Percentiles rank a stretch among this genome's conserved stretches.
These are phyloP conservation scores for Fraxinus floribunda DNA, from an alignment of 305 asterid species.

Conservation along the genomic window DNA sequence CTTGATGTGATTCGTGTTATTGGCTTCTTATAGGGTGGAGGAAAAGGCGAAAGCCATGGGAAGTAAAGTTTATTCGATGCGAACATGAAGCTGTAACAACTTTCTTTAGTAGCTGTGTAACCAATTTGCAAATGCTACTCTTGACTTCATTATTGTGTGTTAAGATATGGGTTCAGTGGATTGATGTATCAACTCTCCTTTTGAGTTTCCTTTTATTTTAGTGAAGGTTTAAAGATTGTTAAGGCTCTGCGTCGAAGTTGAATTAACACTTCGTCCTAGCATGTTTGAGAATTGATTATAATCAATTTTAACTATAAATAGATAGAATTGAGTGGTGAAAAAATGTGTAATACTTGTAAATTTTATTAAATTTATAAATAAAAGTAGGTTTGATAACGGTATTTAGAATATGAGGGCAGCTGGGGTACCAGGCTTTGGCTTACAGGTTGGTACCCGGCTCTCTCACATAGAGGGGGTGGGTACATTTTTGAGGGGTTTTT, in stretches of 20 bases:
- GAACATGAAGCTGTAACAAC: not conserved
- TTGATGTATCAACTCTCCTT: not conserved
- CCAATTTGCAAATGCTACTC: not conserved
- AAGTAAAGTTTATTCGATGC: not conserved
- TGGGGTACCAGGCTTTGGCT: too few relatives aligned
- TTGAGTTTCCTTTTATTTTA: not conserved
- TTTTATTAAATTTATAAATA: not conserved
- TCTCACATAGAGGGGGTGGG: too few relatives aligned
- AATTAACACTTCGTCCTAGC: not conserved
- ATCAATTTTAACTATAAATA: not conserved
- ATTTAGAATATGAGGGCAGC: not conserved
- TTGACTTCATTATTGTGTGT: not conserved
- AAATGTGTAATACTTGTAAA: not conserved
- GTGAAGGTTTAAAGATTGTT: not conserved
- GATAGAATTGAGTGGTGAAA: not conserved
- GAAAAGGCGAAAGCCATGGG: not conserved
- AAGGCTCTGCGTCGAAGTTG: not conserved
- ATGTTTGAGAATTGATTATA: not conserved
- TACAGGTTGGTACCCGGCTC: too few relatives aligned
- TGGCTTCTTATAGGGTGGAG: not conserved
- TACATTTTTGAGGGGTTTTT: too few relatives aligned
- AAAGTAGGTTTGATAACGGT: not conserved
- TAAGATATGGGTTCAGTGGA: not conserved
- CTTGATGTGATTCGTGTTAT: conserved; percentile 39
- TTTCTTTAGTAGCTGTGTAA: not conserved